Percentiles rank a stretch among this genome's conserved stretches.
Conservation (phyloP, 2,329 filamentous ascomycete species). For the Pyrenophora teres region DNA sequence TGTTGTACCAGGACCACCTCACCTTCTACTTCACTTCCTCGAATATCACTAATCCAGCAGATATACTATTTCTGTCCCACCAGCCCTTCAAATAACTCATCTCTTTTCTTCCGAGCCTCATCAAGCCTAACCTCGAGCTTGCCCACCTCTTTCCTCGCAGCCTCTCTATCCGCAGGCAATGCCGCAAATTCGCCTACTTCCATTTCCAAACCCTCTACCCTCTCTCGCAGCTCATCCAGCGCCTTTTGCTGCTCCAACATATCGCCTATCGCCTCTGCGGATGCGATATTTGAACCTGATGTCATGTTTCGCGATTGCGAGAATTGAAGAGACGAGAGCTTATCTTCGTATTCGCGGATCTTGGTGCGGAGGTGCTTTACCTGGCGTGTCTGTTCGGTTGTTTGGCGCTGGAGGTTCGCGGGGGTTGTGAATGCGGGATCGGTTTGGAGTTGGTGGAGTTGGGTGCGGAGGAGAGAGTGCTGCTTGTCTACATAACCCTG, state of each 20-base stretch:
- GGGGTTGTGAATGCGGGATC: conserved; percentile 52
- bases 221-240: conserved; percentile 63
- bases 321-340: conserved; percentile 46
- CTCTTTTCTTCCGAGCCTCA: conserved; percentile 65
- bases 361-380: conserved; percentile 70
- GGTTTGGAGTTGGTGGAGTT: conserved; percentile 6
- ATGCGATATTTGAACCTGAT: conserved; percentile 38
- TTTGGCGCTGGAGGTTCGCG: conserved; percentile 66
- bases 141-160: conserved; percentile 73
- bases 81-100: conserved; percentile 75
- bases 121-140: conserved; percentile 67
- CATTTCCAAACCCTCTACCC: conserved; percentile 64
- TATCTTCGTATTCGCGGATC: conserved; percentile 65
- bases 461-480: neutral
- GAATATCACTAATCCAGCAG: neutral
- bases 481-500: conserved; percentile 35
- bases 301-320: conserved; percentile 27
- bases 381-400: conserved; percentile 73
- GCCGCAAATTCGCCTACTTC: conserved; percentile 71
- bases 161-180: conserved; percentile 71
- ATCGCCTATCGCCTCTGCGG: conserved; percentile 58
- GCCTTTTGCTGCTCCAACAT: conserved; percentile 66
- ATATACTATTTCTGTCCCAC: conserved; percentile 53
- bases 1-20: too few relatives aligned
- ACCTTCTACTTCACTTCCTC: too few relatives aligned